Base-by-base conservation (phyloP, 768 basidiomycete genomes). In the Scleroderma bovista region DNA sequence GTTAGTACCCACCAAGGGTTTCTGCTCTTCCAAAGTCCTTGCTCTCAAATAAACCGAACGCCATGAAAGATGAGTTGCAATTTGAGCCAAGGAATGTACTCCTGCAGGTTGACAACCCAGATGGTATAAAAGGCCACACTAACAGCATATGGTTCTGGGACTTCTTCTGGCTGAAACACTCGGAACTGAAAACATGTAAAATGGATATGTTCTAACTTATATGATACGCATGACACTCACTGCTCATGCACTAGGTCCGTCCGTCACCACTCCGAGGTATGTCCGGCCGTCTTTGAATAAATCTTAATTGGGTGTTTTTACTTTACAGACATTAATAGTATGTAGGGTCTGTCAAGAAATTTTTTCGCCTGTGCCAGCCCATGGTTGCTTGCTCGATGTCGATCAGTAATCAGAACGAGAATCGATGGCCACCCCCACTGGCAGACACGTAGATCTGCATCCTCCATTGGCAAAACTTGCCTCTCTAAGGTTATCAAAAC, bases 1-100 rank as follows among this genome's bases (percentile, higher is more conserved):
- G 15, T 61, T 54, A 3, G 60, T 47, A 1, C 70, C 69, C 1
- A 70, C 67, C 1, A 73, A 38, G n/a, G 65, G 61, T 34, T 72
- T 70, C 9, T 75, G 72, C 44, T 81, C 75, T 48, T 72, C 75
- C 47, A 83, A 54, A 42, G 72, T 73, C 20, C 57, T 20, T 67
- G 58, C 32, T 65, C 67, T 48, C 70, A 71, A 39, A 73, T 60
- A 61, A 84, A 74, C 11, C 62, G 62, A 32, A 78, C 76, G 12
- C 74, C 74, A 9, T 65, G 67, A 19, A 60, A 54, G 13, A 57
- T 51, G 32, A 79, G 58, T 51, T 74, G 62, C 17, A 63, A 55
- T 48, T 72, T 70, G 12, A 84, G 65, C 73, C 78, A 75, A 2
- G 68, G 71, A 24, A 78, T 66, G 61, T 83, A 84, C 26, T 63